Conservation (phyloP, 2,329 filamentous ascomycete genomes). For the Arachnomyces sp. region DNA sequence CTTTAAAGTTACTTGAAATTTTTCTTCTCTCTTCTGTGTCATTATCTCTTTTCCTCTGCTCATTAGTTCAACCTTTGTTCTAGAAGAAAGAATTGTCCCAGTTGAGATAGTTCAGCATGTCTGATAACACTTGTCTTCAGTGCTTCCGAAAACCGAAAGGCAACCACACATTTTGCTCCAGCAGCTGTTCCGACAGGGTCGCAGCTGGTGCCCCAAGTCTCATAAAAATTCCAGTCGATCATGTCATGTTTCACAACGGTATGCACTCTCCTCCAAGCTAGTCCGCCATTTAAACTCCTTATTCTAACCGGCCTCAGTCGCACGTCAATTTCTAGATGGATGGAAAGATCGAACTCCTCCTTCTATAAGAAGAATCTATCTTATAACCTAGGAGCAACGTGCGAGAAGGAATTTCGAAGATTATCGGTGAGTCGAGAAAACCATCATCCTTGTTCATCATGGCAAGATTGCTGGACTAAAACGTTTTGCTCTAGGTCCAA, state of each 20-base stretch:
- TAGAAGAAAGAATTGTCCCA: too few species aligned
- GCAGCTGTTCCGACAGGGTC: not conserved
- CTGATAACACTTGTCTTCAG: slow-evolving; percentile 3
- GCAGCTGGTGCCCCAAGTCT: not conserved
- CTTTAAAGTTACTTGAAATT: too few species aligned
- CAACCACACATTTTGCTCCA: slow-evolving; percentile 3
- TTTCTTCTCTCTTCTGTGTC: too few species aligned
- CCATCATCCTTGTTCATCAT: not conserved
- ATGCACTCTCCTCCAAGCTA: not conserved
- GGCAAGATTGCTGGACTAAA: too few species aligned
- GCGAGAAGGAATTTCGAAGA: not conserved
- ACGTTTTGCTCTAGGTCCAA: not conserved
- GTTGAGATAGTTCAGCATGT: not conserved
- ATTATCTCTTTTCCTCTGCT: too few species aligned
- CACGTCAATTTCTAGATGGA: not conserved
- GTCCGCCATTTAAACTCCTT: not conserved
- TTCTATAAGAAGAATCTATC: slow-evolving; percentile 1
- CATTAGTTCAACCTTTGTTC: too few species aligned
- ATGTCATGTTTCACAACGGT: slow-evolving; percentile 3
- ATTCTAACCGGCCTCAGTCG: not conserved
- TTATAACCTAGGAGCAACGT: slow-evolving; percentile 2
- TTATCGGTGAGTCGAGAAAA: slow-evolving; percentile 1
- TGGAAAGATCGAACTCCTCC: not conserved
- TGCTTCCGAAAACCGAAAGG: slow-evolving; percentile 1
- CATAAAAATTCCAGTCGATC: slow-evolving; percentile 1